A percentile compares a stretch with the other conserved stretches of the same genome.
Conservation (phyloP, 352 stramenopile genomes). For the Blastocystis sp. region DNA sequence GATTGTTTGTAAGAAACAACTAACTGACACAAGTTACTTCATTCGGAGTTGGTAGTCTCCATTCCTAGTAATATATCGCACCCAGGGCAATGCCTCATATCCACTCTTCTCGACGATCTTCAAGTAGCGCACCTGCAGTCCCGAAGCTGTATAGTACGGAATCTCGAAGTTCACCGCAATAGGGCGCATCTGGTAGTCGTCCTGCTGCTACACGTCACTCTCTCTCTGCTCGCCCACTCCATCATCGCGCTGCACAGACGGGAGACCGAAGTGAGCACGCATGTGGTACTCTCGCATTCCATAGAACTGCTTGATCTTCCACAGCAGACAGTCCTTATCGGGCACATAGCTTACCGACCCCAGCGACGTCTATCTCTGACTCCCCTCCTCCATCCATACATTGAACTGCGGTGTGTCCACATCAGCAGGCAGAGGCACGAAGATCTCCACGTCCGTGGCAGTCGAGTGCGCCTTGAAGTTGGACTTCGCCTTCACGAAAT, state of each 20-base stretch:
- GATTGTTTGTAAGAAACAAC: slow-evolving; percentile 3
- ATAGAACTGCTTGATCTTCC: slow-evolving; percentile 99
- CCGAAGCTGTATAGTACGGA: slow-evolving; percentile 84
- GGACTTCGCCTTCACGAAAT: slow-evolving; percentile 84
- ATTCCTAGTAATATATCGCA: slow-evolving; percentile 98
- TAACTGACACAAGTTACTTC: slow-evolving; percentile 64
- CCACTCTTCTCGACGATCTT: slow-evolving; percentile 99
- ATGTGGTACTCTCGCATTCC: slow-evolving; percentile 96
- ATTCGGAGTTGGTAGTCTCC: slow-evolving; percentile 98
- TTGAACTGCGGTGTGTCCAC: slow-evolving; percentile 98
- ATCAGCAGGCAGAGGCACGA: slow-evolving; percentile 94
- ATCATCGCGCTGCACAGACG: slow-evolving; percentile 81
- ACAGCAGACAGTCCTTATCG: slow-evolving; percentile 93
- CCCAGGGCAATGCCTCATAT: slow-evolving; percentile 97
- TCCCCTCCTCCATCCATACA: slow-evolving; percentile 66
- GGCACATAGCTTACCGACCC: slow-evolving; percentile 79
- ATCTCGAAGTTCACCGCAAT: slow-evolving; percentile 75
- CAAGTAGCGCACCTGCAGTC: slow-evolving; percentile 97
- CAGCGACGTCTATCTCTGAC: slow-evolving; percentile 19
- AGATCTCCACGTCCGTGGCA: slow-evolving; percentile 99
- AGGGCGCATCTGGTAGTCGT: slow-evolving; percentile 79
- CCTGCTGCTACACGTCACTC: slow-evolving; percentile 60
- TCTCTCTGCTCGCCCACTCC: slow-evolving; percentile 63
- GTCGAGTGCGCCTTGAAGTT: slow-evolving; percentile 97
- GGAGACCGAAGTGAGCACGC: slow-evolving; percentile 95